Conservation (phyloP, 495 filamentous ascomycete species). For the Peziza echinospora region DNA sequence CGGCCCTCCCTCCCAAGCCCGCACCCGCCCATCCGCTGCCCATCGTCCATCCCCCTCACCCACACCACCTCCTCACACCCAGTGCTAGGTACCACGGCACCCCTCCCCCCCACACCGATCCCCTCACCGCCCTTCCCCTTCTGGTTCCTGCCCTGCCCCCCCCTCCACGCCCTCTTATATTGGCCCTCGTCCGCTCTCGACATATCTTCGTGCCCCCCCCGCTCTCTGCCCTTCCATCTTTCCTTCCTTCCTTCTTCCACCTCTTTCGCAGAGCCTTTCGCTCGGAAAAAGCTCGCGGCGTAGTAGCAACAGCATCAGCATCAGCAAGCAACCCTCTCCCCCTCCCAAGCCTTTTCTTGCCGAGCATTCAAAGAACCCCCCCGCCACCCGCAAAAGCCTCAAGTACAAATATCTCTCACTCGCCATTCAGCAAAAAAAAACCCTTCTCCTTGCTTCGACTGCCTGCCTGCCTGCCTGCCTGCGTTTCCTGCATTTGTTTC, state of each 20-base stretch:
- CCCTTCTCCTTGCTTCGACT: not conserved
- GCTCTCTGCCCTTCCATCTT: conserved; percentile 3
- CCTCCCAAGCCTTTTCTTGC: too few species aligned
- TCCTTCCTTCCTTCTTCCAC: conserved; percentile 3
- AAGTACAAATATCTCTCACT: too few species aligned
- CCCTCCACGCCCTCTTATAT: conserved; percentile 22
- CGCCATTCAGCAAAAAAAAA: conserved; percentile 6
- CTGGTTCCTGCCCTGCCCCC: conserved; percentile 25
- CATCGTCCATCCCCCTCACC: too few species aligned
- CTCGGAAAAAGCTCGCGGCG: conserved; percentile 1
- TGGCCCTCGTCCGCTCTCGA: conserved; percentile 11
- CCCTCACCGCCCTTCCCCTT: conserved; percentile 21
- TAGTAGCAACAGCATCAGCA: conserved; percentile 5
- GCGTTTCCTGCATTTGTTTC: too few species aligned
- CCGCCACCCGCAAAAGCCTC: too few species aligned
- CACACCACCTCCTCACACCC: too few species aligned
- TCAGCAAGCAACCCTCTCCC: too few species aligned
- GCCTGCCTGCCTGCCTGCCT: conserved; percentile 5
- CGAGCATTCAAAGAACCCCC: too few species aligned
- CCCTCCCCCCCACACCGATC: conserved; percentile 9
- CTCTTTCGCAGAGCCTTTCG: conserved; percentile 3
- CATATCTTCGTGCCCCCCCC: conserved; percentile 9
- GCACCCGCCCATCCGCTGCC: too few species aligned
- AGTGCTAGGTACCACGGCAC: conserved; percentile 10
- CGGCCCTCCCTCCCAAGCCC: too few species aligned